Evolutionary conservation across 176 grass and related monocot species (phyloP).

Genomic region (Phragmites australis): DNA sequence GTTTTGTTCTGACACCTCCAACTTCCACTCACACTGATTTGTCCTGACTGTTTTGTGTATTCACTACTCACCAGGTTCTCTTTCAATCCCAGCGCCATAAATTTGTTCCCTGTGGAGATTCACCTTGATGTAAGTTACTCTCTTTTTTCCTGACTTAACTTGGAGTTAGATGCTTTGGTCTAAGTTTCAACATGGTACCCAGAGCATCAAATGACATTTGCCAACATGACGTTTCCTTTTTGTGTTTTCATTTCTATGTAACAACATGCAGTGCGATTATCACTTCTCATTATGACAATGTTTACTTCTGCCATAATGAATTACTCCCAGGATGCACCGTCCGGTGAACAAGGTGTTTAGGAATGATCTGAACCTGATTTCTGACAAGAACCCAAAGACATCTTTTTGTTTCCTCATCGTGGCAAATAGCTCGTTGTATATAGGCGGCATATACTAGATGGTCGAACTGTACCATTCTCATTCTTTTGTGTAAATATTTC

Average conservation of each 20-base stretch:
- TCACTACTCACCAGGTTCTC: slow-evolving; percentile 63
- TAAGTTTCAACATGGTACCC: not conserved
- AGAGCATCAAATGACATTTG: not conserved
- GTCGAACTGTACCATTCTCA: slow-evolving; percentile 34
- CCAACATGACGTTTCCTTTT: not conserved
- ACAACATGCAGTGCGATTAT: not conserved
- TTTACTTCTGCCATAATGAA: slow-evolving; percentile 28
- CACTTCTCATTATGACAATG: slow-evolving; percentile 23
- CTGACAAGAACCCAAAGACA: not conserved
- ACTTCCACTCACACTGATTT: not conserved
- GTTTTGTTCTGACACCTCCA: not conserved
- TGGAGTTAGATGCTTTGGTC: not conserved
- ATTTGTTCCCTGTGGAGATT: slow-evolving; percentile 89
- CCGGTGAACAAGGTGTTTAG: slow-evolving; percentile 52
- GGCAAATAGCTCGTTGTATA: slow-evolving; percentile 44
- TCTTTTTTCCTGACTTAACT: slow-evolving; percentile 11
- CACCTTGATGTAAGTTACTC: slow-evolving; percentile 82
- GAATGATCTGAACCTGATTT: not conserved
- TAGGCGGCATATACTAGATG: slow-evolving; percentile 51
- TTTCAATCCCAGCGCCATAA: slow-evolving; percentile 86
- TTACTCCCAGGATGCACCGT: slow-evolving; percentile 46
- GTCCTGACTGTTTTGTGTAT: slow-evolving; percentile 20
- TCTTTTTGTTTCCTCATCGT: slow-evolving; percentile 13
- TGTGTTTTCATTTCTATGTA: not conserved
- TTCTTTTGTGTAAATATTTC: slow-evolving; percentile 56